A percentile compares a stretch with the other conserved stretches of the same genome.
Evolutionary conservation across 2,329 filamentous ascomycete genomes (phyloP).

Genomic region (Leptographium galeiforme): DNA sequence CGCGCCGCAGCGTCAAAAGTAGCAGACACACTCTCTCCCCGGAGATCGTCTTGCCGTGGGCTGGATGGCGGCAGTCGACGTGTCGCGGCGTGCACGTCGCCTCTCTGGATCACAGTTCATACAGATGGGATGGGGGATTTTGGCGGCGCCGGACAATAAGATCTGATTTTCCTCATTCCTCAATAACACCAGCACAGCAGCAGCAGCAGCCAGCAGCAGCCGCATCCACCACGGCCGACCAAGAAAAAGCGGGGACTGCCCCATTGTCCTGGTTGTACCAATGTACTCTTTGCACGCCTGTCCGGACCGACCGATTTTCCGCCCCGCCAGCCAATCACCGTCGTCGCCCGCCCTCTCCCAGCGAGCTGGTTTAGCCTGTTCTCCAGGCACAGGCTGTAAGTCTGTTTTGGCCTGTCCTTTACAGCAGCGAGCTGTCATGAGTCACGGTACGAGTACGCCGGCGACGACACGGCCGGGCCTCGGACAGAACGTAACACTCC

Average conservation of each 20-base stretch:
- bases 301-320: constrained; percentile 9
- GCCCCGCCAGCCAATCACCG: constrained; percentile 11
- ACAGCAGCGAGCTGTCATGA: too few species aligned
- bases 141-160: constrained; percentile 10
- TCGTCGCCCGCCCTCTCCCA: neutral
- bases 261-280: neutral
- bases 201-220: neutral
- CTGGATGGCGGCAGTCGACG: neutral
- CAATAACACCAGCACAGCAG: constrained; percentile 14
- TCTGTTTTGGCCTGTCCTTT: too few species aligned
- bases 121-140: constrained; percentile 1
- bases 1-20: neutral
- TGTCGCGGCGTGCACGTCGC: neutral
- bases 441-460: too few species aligned
- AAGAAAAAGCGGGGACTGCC: constrained; percentile 6
- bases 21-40: too few species aligned
- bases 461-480: too few species aligned
- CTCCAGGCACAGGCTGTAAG: neutral
- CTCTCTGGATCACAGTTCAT: neutral
- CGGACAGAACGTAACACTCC: too few species aligned
- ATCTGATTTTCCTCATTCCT: constrained; percentile 12
- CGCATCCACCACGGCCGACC: constrained; percentile 3
- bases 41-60: too few species aligned
- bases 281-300: neutral
- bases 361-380: constrained; percentile 1